phyloP scores from a whole-genome alignment of 495 filamentous ascomycete genomes.

The Xylaria intraflava region DNA sequence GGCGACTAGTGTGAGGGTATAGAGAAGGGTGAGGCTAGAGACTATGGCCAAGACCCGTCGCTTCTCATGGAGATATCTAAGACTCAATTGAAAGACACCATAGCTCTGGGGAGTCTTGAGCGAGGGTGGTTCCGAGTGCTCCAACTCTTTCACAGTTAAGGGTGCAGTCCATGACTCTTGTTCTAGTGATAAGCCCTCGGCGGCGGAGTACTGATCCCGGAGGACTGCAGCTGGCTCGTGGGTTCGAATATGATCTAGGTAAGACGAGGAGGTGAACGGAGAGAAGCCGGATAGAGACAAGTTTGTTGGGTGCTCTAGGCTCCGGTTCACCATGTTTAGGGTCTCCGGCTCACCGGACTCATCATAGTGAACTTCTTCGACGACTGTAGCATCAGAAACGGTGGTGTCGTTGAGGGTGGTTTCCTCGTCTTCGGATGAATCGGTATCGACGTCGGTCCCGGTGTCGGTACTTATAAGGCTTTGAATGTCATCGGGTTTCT shows the following conservation, averaged over 20 bases:
- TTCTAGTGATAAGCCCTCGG: background rate
- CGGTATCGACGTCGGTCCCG: slow-evolving; percentile 33
- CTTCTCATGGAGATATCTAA: slow-evolving; percentile 10
- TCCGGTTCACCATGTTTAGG: slow-evolving; percentile 14
- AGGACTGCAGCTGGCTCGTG: slow-evolving; percentile 4
- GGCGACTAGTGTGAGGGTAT: slow-evolving; percentile 14
- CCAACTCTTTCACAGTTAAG: background rate
- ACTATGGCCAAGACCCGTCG: slow-evolving; percentile 10
- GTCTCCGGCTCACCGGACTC: slow-evolving; percentile 30
- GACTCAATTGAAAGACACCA: background rate
- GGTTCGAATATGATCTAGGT: slow-evolving; percentile 8
- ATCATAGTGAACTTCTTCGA: slow-evolving; percentile 23
- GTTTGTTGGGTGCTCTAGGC: slow-evolving; percentile 25
- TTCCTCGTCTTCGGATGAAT: slow-evolving; percentile 34
- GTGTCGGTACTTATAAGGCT: slow-evolving; percentile 48
- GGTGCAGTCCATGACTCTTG: background rate
- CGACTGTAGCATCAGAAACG: slow-evolving; percentile 20
- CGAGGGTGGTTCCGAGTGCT: background rate
- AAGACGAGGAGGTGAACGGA: slow-evolving; percentile 4
- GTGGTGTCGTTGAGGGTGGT: slow-evolving; percentile 12
- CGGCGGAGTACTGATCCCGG: background rate
- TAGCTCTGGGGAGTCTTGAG: background rate
- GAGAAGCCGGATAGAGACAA: slow-evolving; percentile 21
- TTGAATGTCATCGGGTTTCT: slow-evolving; percentile 46
- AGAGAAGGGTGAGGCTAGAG: slow-evolving; percentile 17